These are phyloP conservation scores for Withania somnifera DNA, from an alignment of 305 asterid genomes.

Conservation along the genomic window DNA sequence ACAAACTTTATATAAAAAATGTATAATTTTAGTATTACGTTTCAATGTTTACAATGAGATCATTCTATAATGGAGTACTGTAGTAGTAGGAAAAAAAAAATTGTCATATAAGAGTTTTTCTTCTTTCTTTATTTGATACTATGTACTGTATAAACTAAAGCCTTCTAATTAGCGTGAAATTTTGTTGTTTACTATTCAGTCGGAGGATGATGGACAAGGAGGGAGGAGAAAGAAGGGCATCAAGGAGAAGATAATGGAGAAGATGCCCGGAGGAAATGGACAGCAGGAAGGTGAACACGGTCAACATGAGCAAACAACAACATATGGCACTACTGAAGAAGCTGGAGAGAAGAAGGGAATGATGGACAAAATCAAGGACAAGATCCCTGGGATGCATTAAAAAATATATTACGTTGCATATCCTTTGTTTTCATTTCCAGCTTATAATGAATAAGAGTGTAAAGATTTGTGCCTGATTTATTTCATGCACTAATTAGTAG, in stretches of 20 bases:
- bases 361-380: conserved; percentile 45
- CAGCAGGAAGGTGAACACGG: conserved; percentile 1
- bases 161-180: neutral
- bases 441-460: neutral
- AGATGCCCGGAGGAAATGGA: conserved; percentile 32
- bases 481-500: neutral
- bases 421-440: neutral
- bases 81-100: too few species aligned
- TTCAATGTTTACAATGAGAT: too few species aligned
- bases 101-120: too few species aligned
- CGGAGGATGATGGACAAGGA: conserved; percentile 48
- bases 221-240: conserved; percentile 49
- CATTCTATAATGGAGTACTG: too few species aligned
- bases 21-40: too few species aligned
- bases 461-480: neutral
- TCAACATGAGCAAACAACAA: neutral
- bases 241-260: conserved; percentile 29
- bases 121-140: too few species aligned
- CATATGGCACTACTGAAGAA: conserved; percentile 4
- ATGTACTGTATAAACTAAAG: neutral
- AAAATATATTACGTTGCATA: neutral
- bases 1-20: too few species aligned
- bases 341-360: conserved; percentile 40
- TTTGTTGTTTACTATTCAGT: conserved; percentile 3
- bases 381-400: conserved; percentile 30